Evolutionary conservation across 2,329 filamentous ascomycete species (phyloP), one percentile per base, ranked within the genome.

Genomic region (Sphaerulina populicola): DNA sequence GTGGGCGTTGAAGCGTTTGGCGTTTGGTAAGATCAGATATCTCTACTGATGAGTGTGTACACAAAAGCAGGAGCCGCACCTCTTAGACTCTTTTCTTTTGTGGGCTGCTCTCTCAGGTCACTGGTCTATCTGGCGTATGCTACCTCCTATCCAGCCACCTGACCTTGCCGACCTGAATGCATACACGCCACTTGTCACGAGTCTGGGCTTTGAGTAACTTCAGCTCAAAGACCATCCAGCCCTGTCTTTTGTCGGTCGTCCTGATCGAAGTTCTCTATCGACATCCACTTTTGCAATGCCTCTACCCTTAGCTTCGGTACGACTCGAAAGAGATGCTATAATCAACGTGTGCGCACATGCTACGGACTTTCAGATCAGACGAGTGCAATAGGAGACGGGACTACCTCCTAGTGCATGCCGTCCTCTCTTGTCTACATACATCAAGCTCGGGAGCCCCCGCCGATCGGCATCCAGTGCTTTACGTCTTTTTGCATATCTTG

Each of bases 201-300:
- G 23, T 27, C 23, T 27, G 23, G 23, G 5, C 23, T 7, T 27
- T 27, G 23, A 27, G 23, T 27, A 21, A 41, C 10, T 9, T 41
- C 15, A 21, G 39, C 38, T 40, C 68, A 64, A 33, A 72, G 55
- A 2, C 67, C 62, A 43, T 68, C 66, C 53, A 83, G 53, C 23
- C 60, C 72, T 57, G 59, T 72, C 49, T 62, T 72, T 65, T 84
- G 81, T 47, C 59, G 69, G 0, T 78, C 80, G 2, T 74, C 59
- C 6, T 63, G 64, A 58, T 81, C 75, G 59, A 83, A 83, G 61
- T 83, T 83, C 0, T 60, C 65, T 10, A 69, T 64, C 14, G 67
- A 66, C 43, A 85, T 56, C 82, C 82, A 85, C 14, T 44, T 56
- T 58, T 79, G 73, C 42, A 83, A 67, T 0, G 63, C 76, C 0